phyloP scores from a whole-genome alignment of 1,284 basidiomycete species.

The Ustilago nuda region DNA sequence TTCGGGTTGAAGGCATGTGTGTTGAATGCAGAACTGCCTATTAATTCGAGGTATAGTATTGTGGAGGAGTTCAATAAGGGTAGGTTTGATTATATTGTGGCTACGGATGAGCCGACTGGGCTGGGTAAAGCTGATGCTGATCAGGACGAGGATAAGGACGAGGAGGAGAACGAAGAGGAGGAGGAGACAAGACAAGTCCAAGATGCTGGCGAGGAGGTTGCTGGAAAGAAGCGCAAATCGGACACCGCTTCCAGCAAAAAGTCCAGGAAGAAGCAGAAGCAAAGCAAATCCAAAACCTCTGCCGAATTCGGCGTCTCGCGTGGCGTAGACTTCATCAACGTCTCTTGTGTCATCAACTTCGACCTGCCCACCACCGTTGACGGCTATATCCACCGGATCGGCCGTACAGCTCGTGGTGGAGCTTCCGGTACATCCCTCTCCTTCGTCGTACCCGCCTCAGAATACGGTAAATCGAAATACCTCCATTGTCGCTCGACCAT shows the following conservation, averaged over 20 bases:
- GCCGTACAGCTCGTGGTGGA: constrained; percentile 94
- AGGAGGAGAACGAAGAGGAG: constrained; percentile 11
- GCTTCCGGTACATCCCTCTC: constrained; percentile 91
- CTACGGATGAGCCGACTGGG: constrained; percentile 82
- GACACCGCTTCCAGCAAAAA: neutral
- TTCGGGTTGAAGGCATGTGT: constrained; percentile 97
- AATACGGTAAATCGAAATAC: constrained; percentile 76
- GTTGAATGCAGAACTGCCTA: constrained; percentile 92
- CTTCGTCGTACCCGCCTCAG: constrained; percentile 82
- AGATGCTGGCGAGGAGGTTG: neutral
- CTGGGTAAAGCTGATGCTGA: constrained; percentile 46
- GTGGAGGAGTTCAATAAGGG: constrained; percentile 99
- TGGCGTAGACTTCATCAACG: constrained; percentile 96
- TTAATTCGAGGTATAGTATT: constrained; percentile 95
- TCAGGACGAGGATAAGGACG: constrained; percentile 33
- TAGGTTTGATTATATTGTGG: constrained; percentile 98
- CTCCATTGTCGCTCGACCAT: constrained; percentile 75
- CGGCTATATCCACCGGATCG: constrained; percentile 96
- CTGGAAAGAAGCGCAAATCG: constrained; percentile 39
- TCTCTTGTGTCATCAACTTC: constrained; percentile 98
- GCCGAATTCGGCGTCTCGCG: constrained; percentile 91
- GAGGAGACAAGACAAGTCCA: constrained; percentile 12
- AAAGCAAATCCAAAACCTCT: constrained; percentile 6
- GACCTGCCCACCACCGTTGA: constrained; percentile 88
- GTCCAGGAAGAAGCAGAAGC: constrained; percentile 19